Percentiles rank a stretch among this genome's conserved stretches.
Conservation (phyloP, 139 green algal species). For the Tetradesmus lagerheimii region DNA sequence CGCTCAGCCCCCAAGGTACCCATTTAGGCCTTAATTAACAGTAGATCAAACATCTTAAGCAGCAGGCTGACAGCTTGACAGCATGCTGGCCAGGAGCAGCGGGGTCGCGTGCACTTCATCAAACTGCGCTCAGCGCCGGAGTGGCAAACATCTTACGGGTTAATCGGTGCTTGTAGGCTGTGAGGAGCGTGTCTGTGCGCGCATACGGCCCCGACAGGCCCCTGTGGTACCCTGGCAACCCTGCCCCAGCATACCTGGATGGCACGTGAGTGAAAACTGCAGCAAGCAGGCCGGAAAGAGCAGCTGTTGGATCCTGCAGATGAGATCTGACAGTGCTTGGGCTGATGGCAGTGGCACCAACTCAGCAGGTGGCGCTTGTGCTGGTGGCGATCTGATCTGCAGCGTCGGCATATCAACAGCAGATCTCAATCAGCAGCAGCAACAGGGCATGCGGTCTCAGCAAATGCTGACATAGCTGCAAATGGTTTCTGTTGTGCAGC, state of each 20-base stretch:
- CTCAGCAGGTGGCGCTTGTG: not conserved
- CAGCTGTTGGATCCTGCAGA: not conserved
- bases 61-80: not conserved
- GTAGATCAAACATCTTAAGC: not conserved
- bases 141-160: not conserved
- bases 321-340: not conserved
- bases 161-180: not conserved
- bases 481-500: not conserved
- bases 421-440: not conserved
- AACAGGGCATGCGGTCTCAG: not conserved
- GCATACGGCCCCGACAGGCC: slow-evolving; percentile 48
- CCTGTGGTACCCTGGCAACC: slow-evolving; percentile 68
- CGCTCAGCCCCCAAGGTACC: slow-evolving; percentile 21
- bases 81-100: not conserved
- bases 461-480: not conserved
- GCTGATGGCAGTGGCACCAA: not conserved
- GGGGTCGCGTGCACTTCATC: not conserved
- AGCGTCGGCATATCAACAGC: not conserved
- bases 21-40: not conserved
- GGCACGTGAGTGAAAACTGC: slow-evolving; percentile 48
- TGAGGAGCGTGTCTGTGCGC: slow-evolving; percentile 40
- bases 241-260: slow-evolving; percentile 66
- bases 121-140: not conserved
- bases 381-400: not conserved
- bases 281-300: not conserved